Base-by-base conservation (phyloP, 768 basidiomycete species). In the Lactarius sp. region DNA sequence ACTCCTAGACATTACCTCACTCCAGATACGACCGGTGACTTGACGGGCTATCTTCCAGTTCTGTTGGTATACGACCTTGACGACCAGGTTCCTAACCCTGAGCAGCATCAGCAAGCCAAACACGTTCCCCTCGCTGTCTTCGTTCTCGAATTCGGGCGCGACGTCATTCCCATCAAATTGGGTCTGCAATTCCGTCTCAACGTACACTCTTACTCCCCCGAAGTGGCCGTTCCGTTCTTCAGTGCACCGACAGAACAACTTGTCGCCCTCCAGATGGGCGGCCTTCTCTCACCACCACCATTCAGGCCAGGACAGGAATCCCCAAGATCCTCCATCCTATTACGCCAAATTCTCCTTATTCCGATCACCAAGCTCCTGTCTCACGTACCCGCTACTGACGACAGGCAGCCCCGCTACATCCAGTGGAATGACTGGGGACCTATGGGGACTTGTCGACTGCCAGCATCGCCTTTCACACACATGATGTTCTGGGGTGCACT, bases 361-460 rank as follows among this genome's bases (percentile, higher is more conserved):
- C 62, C 62, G 18, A 39, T 63, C 9, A 27, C 49, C 16, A 47
- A 6, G 34, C 36, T 58, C 8, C 27, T 58, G 27, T 20, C 37
- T 31, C 36, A 59, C 16, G 3, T 63, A 4, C 5, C 36, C 37
- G 0, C 44, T 20, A 18, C 44, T 4, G 36, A 7, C 27, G 57
- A 6, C 12, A 9, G 8, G 10, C 42, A 4, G 27, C 58, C 62
- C 13, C 36, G 44, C 12, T 53, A 53, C 62, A 20, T 63, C 56
- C 52, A 4, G 12, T 63, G 62, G 62, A 8, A 59, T 4, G 44
- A 58, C n/a, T 63, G 56, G 62, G 62, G 51, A 39, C 6, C 44
- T 4, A 47, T 37, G 7, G 44, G 36, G n/a, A 22, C 27, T 41
- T 14, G n/a, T 4, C 36, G 56, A 12, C n/a, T 53, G 20, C 56